phyloP scores from a whole-genome alignment of 2,329 filamentous ascomycete genomes.

The Sporothrix mexicana region DNA sequence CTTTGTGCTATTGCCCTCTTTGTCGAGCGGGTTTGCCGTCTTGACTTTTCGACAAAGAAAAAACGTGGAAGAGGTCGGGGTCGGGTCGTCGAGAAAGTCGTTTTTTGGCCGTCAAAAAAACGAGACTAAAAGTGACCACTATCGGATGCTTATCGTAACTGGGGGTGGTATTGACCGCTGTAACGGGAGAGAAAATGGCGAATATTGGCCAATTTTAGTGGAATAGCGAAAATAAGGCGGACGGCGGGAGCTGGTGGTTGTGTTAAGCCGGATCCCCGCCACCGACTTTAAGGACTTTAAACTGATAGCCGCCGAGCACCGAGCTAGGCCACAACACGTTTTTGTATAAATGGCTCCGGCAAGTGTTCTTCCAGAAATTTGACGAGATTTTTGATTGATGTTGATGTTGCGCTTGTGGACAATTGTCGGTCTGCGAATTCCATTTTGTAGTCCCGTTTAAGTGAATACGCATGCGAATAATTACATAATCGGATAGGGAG shows the following conservation, averaged over 20 bases:
- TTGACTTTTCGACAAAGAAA: background rate
- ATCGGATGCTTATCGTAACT: constrained; percentile 25
- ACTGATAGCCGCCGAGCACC: background rate
- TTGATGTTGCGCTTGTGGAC: background rate
- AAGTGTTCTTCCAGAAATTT: background rate
- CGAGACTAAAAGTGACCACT: background rate
- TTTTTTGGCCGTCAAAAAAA: constrained; percentile 27
- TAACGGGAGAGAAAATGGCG: background rate
- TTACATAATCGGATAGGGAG: constrained; percentile 6
- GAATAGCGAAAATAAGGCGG: constrained; percentile 9
- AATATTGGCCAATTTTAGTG: background rate
- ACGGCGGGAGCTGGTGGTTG: constrained; percentile 3
- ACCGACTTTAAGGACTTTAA: constrained; percentile 30
- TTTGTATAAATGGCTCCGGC: constrained; percentile 4
- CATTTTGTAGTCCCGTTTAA: background rate
- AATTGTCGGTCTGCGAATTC: background rate
- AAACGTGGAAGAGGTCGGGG: background rate
- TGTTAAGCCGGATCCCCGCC: constrained; percentile 17
- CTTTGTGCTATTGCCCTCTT: background rate
- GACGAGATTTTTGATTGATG: background rate
- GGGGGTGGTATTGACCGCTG: constrained; percentile 19
- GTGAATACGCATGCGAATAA: background rate
- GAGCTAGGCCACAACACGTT: background rate
- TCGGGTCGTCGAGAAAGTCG: background rate
- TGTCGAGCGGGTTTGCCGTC: constrained; percentile 6